phyloP scores from a whole-genome alignment of 1,284 basidiomycete species.

The Puccinia polysora region DNA sequence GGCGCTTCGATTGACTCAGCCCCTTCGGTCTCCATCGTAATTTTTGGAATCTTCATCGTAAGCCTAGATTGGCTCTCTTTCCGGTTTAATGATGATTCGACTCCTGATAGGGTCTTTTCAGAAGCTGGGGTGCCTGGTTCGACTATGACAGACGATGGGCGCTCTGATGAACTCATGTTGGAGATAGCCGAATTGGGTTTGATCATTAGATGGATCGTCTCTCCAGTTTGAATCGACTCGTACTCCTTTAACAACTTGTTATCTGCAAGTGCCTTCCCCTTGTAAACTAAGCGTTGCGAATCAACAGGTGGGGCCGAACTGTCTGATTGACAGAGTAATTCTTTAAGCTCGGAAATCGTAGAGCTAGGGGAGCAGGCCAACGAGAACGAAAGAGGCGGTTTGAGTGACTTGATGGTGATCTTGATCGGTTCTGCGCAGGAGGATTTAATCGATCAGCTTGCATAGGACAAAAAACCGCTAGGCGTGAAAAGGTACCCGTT shows the following conservation, averaged over 20 bases:
- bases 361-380: slow-evolving; percentile 70
- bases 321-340: slow-evolving; percentile 61
- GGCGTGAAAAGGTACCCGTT: background rate
- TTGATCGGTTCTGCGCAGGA: slow-evolving; percentile 59
- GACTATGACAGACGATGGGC: slow-evolving; percentile 42
- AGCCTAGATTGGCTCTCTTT: slow-evolving; percentile 21
- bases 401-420: slow-evolving; percentile 79
- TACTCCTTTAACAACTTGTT: slow-evolving; percentile 82
- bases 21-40: slow-evolving; percentile 35
- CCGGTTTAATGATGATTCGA: background rate
- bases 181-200: slow-evolving; percentile 57
- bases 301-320: slow-evolving; percentile 64
- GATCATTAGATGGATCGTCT: slow-evolving; percentile 74
- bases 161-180: slow-evolving; percentile 57
- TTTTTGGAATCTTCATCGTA: slow-evolving; percentile 36
- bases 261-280: slow-evolving; percentile 85
- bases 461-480: background rate
- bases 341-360: slow-evolving; percentile 71
- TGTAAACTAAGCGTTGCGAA: slow-evolving; percentile 74
- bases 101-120: background rate
- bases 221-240: slow-evolving; percentile 65
- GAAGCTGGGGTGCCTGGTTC: slow-evolving; percentile 28
- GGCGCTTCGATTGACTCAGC: slow-evolving; percentile 13
- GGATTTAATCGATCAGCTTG: background rate
- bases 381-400: slow-evolving; percentile 71